Base-by-base conservation (phyloP, 495 filamentous ascomycete species). In the Geoglossum glabrum region DNA sequence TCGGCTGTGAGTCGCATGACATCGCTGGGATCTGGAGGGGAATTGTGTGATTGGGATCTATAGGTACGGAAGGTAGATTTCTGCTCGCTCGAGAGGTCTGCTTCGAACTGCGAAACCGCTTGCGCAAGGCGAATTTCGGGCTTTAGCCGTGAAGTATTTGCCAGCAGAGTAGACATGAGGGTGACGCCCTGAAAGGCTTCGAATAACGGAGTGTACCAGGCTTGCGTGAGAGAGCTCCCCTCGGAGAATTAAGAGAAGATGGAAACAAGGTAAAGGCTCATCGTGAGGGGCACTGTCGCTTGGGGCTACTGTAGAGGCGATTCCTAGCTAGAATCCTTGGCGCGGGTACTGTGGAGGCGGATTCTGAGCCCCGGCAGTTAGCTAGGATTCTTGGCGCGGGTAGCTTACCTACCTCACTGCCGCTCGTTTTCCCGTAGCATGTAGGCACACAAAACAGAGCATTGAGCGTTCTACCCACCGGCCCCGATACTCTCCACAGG, bases 81-180 rank as follows among this genome's bases (percentile, higher is more conserved):
- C 56, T 74, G 68, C 13, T 72, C 63, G 36, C 56, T 51, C 11
- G 65, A 64, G 27, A 75, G 68, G 56, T 67, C 65, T 17, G 66
- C 66, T 64, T 73, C 68, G 55, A 70, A 72, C 57, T 69, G 26
- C 15, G 67, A 70, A 34, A 73, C 56, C 27, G 70, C 72, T 61
- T 72, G 64, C 13, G 64, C 68, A 28, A 75, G 63, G 17, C 67
- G 68, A 52, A 68, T 63, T 45, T 71, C 67, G 47, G 72, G 64
- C 66, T 70, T 71, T 49, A 70, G 62, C 49, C 57, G 66, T 54
- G 64, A 67, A 68, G 66, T 69, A 66, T 68, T 73, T 68, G 70
- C 70, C 69, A 74, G 66, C 68, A 68, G 68, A 70, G 68, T 69
- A 72, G 69, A 74, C 72, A 75, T 72, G 68, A 9, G 40, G 40